phyloP scores from a whole-genome alignment of 331 rosid species.

The Erythrophleum ivorense region DNA sequence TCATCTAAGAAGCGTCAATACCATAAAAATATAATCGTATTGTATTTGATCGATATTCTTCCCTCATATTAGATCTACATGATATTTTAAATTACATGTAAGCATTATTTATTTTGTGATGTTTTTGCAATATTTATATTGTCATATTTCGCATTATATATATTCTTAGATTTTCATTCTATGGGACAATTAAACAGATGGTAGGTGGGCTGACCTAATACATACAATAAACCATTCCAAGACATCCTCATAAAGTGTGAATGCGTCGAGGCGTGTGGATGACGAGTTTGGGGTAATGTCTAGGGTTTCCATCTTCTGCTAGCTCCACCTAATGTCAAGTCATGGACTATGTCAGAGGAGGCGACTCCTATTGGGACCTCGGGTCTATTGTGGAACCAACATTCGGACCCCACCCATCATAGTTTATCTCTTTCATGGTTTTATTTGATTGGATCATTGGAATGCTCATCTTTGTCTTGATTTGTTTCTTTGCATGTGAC shows the following conservation, averaged over 20 bases:
- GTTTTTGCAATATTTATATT: no score
- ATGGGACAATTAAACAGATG: slow-evolving; percentile 6
- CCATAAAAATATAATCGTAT: no score
- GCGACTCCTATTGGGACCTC: slow-evolving; percentile 49
- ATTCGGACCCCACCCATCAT: slow-evolving; percentile 48
- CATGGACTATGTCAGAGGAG: slow-evolving; percentile 33
- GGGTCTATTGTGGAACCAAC: slow-evolving; percentile 54
- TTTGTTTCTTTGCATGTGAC: slow-evolving; percentile 29
- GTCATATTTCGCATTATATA: not conserved
- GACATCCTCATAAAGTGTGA: not conserved
- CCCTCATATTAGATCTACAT: no score
- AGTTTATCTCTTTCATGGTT: slow-evolving; percentile 17
- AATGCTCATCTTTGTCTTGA: slow-evolving; percentile 25
- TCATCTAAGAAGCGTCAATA: not conserved
- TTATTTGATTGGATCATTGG: slow-evolving; percentile 32
- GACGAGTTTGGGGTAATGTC: not conserved
- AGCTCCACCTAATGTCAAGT: slow-evolving; percentile 27
- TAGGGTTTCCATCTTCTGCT: slow-evolving; percentile 24
- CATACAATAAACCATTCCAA: not conserved
- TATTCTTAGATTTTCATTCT: not conserved
- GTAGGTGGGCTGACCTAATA: not conserved
- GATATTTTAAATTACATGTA: no score
- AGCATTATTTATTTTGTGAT: no score
- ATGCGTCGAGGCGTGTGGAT: not conserved
- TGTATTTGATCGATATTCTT: no score